These are phyloP conservation scores for Amanita brunnescens DNA, from an alignment of 768 basidiomycete genomes.

Conservation along the genomic window DNA sequence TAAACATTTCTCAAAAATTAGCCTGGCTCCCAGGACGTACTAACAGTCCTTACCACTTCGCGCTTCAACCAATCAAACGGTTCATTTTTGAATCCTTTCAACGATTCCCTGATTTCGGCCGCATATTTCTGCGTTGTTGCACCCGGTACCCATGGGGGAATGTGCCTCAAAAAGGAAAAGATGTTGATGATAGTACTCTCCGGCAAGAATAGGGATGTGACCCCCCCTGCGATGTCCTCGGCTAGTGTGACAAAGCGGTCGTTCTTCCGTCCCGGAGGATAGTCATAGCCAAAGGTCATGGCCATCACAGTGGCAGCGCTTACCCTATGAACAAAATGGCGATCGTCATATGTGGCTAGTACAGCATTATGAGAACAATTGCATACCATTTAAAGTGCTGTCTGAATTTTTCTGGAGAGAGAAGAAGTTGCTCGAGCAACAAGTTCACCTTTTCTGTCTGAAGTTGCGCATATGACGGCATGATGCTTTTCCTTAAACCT, in stretches of 20 bases:
- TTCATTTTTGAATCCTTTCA: constrained; percentile 5
- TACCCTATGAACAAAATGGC: too few species aligned
- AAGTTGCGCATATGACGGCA: not conserved
- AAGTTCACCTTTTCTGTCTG: not conserved
- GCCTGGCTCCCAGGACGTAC: too few species aligned
- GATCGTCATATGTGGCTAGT: too few species aligned
- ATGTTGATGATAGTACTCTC: constrained; percentile 5
- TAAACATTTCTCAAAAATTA: not conserved
- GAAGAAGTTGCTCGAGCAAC: not conserved
- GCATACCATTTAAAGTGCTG: not conserved
- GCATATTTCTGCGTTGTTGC: constrained; percentile 4
- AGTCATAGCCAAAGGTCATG: not conserved
- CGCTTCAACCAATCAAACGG: not conserved
- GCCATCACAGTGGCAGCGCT: too few species aligned
- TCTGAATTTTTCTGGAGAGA: not conserved
- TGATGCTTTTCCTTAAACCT: not conserved
- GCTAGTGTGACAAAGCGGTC: not conserved
- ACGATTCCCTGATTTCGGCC: not conserved
- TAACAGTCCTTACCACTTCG: not conserved
- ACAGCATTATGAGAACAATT: too few species aligned
- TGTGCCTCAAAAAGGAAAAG: constrained; percentile 1
- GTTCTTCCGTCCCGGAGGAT: not conserved
- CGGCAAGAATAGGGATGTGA: not conserved
- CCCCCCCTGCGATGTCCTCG: not conserved
- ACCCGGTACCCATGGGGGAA: constrained; percentile 10